Base-by-base conservation (phyloP, 495 filamentous ascomycete genomes). In the Penicillium cataractarum region DNA sequence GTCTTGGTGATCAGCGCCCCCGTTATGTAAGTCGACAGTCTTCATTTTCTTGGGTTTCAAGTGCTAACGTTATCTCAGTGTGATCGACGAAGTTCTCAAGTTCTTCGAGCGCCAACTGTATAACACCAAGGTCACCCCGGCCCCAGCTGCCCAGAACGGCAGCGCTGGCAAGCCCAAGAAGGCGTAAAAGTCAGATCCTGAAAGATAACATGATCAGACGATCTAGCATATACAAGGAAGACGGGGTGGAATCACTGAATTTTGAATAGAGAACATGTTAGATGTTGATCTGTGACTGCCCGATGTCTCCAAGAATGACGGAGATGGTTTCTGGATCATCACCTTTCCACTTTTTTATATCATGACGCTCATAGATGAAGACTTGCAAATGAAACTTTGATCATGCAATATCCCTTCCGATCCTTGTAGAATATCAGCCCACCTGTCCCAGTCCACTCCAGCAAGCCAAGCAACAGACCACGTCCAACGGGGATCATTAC, bases 81-180 rank as follows among this genome's bases (percentile, higher is more conserved):
- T 93, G 58, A 93, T 99, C 68, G 95, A 99, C 64, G 95, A 99
- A 74, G 76, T 82, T 17, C 85, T 99, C 55, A 99, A 99, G 76
- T 83, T 89, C 33, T 67, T 88, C 2, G 95, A 99, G 78, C 84
- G 95, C 66, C 80, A 80, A 51, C 73, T 86, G 37, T 86, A 83
- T 68, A 78, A 59, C 54, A 64, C 52, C 6, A 60, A 60, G 35
- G 70, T 70, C 24, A 42, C 70, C 13, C 55, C 61, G 29, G 54
- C 40, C n/a, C 53, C 67, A 15, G 35, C 52, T 12, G 51, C 60
- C 57, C 74, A 76, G 65, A 80, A 77, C 50, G 76, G 77, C 35
- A 46, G 62, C 19, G 71, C 64, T 4, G 68, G 66, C 29, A 80
- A 80, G 74, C 72, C 77, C 19, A 80, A 80, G 67, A 71, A 65